phyloP scores from a whole-genome alignment of 495 filamentous ascomycete genomes.

The Penicillium pancosmium region DNA sequence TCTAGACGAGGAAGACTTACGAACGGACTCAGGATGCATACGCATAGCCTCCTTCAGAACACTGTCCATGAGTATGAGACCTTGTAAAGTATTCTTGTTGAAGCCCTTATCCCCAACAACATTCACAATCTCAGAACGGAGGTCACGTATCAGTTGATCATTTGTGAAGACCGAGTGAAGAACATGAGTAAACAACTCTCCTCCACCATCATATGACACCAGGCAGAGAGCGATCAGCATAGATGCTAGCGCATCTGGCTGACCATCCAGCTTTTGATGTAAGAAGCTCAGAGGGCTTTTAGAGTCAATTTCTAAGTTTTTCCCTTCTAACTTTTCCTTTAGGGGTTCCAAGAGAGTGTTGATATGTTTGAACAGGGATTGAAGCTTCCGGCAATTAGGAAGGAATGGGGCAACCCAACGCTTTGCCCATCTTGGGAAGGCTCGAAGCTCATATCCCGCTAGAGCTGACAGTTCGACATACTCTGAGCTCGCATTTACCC shows the following conservation, averaged over 20 bases:
- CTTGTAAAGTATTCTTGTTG: slow-evolving; percentile 2
- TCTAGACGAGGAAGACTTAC: slow-evolving; percentile 1
- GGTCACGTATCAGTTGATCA: slow-evolving; percentile 1
- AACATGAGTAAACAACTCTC: not conserved
- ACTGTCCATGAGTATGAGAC: slow-evolving; percentile 16
- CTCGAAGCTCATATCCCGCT: not conserved
- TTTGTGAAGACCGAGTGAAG: not conserved
- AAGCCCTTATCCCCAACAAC: slow-evolving; percentile 1
- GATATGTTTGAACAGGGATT: not conserved
- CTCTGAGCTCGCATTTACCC: not conserved
- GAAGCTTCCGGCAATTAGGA: not conserved
- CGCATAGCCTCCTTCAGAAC: slow-evolving; percentile 16
- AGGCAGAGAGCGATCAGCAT: not conserved
- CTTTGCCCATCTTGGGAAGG: not conserved
- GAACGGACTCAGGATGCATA: not conserved
- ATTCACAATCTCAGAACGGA: slow-evolving; percentile 8
- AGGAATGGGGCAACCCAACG: too few relatives aligned
- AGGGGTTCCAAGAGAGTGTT: not conserved
- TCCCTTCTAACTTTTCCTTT: not conserved
- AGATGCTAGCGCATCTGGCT: not conserved
- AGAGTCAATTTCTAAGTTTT: not conserved
- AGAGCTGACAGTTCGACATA: not conserved
- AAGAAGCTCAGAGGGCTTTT: not conserved
- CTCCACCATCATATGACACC: not conserved
- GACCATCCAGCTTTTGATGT: not conserved